These are phyloP conservation scores for Penicillium cinerascens DNA, from an alignment of 495 filamentous ascomycete species.

Conservation along the genomic window DNA sequence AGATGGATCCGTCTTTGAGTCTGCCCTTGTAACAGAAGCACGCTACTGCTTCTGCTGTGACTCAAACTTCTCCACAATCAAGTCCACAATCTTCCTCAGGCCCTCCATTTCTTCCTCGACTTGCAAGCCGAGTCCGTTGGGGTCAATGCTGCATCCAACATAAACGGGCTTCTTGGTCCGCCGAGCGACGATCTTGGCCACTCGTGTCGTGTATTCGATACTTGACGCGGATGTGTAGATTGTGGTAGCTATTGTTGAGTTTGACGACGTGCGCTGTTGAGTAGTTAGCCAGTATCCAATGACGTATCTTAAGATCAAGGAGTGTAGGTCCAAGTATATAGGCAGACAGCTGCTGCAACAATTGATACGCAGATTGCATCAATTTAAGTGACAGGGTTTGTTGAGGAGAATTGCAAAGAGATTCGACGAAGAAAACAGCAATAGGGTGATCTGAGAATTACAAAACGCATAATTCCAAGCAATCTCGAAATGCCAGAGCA, in stretches of 20 bases:
- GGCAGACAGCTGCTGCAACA: background rate
- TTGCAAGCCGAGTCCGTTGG: conserved; percentile 62
- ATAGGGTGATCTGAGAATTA: background rate
- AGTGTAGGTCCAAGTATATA: background rate
- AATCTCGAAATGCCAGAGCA: background rate
- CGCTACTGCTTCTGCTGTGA: conserved; percentile 12
- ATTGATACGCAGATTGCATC: background rate
- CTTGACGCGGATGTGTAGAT: conserved; percentile 71
- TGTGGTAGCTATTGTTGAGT: conserved; percentile 62
- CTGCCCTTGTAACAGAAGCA: background rate
- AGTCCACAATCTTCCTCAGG: conserved; percentile 65
- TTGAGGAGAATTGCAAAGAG: background rate
- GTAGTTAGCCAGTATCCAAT: background rate
- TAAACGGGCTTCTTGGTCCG: conserved; percentile 70
- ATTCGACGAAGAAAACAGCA: background rate
- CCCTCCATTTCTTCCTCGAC: conserved; percentile 97
- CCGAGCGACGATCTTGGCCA: conserved; percentile 77
- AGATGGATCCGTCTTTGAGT: background rate
- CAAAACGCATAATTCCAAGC: background rate
- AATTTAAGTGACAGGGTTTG: background rate
- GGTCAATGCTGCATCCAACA: conserved; percentile 67
- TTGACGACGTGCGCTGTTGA: conserved; percentile 34
- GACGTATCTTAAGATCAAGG: background rate
- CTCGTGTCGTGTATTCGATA: conserved; percentile 78
- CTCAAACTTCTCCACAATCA: conserved; percentile 47